Evolutionary conservation across 2,329 filamentous ascomycete species (phyloP).

Genomic region (Colletotrichum tropicale): DNA sequence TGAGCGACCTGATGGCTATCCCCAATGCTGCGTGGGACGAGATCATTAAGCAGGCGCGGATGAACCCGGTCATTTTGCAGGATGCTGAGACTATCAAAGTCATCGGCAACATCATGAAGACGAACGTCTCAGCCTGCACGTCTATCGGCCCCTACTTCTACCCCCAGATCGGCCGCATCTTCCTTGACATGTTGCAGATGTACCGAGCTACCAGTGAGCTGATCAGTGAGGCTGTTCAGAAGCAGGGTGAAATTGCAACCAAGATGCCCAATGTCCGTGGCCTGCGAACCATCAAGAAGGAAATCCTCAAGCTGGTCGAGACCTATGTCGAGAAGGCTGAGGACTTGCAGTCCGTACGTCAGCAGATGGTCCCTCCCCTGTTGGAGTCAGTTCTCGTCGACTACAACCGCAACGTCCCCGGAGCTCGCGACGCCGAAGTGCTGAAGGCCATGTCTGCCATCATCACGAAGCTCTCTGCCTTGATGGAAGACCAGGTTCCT

Average conservation of each 20-base stretch:
- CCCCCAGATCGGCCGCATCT: conserved; percentile 95
- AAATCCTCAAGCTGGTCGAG: conserved; percentile 97
- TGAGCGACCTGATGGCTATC: conserved; percentile 89
- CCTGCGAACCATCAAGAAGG: conserved; percentile 97
- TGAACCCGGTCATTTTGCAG: conserved; percentile 85
- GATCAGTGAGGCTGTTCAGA: conserved; percentile 84
- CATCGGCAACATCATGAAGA: conserved; percentile 99
- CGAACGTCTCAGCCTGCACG: conserved; percentile 96
- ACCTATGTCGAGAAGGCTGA: conserved; percentile 98
- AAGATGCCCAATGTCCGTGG: conserved; percentile 98
- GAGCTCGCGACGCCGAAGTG: conserved; percentile 94
- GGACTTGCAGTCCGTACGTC: conserved; percentile 89
- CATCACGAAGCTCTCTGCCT: conserved; percentile 89
- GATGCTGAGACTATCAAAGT: conserved; percentile 97
- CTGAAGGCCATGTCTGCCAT: conserved; percentile 97
- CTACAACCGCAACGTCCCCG: conserved; percentile 96
- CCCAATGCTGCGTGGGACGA: conserved; percentile 95
- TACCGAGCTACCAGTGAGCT: conserved; percentile 96
- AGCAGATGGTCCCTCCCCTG: conserved; percentile 93
- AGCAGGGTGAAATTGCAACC: conserved; percentile 74
- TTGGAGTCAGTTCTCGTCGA: conserved; percentile 93
- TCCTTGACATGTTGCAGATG: conserved; percentile 99
- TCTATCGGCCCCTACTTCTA: conserved; percentile 98
- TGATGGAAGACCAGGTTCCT: conserved; percentile 99
- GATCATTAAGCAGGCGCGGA: conserved; percentile 87